These are phyloP conservation scores for Fusarium fujikuroi DNA, from an alignment of 2,329 filamentous ascomycete genomes.

Conservation along the genomic window DNA sequence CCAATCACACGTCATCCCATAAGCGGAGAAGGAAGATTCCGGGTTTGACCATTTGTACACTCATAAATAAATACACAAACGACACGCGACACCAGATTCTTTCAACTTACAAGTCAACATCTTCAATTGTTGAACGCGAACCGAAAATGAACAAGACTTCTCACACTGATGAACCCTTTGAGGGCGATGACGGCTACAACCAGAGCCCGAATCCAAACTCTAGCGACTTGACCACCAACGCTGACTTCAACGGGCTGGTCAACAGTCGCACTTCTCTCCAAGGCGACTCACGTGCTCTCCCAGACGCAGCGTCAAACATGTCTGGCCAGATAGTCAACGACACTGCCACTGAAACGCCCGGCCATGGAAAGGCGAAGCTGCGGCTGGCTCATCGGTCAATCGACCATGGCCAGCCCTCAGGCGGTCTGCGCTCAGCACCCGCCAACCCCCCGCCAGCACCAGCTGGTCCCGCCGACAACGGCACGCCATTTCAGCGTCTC, in stretches of 20 bases:
- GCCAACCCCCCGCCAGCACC: neutral
- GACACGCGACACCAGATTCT: neutral
- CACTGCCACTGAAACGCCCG: neutral
- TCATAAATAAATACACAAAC: neutral
- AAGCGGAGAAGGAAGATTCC: neutral
- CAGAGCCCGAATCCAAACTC: neutral
- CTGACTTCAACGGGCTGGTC: neutral
- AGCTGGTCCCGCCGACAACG: neutral
- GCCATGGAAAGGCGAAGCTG: neutral
- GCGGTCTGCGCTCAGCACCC: neutral
- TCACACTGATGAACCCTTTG: neutral
- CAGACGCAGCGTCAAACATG: neutral
- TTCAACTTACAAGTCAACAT: neutral
- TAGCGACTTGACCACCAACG: neutral
- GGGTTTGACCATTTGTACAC: neutral
- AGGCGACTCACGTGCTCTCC: neutral
- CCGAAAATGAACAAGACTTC: neutral
- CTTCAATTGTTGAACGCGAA: neutral
- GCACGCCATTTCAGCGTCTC: neutral
- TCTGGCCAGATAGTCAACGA: neutral
- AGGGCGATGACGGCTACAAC: neutral
- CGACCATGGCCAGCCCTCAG: neutral
- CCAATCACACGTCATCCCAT: neutral
- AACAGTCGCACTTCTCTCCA: neutral
- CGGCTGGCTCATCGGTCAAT: neutral